These are phyloP conservation scores for Linnemannia elongata DNA, from an alignment of 192 early-diverging fungal genomes.

Conservation along the genomic window DNA sequence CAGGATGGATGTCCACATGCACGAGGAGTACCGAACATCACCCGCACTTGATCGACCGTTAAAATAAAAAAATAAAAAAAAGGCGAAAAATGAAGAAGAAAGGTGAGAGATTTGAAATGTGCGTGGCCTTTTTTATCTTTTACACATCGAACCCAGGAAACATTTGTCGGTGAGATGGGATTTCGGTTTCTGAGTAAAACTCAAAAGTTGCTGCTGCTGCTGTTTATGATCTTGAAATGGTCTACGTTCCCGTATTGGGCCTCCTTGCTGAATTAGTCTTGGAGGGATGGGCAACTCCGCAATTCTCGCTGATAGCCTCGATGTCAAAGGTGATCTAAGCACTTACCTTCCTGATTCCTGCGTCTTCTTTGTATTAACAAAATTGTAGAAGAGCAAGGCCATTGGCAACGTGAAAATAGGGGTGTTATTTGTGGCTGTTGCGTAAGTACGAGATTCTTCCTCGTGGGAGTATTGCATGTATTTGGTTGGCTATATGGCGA, in stretches of 20 bases:
- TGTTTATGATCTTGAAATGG: background rate
- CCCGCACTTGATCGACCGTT: background rate
- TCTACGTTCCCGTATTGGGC: background rate
- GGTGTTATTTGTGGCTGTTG: background rate
- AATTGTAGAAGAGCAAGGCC: background rate
- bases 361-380: background rate
- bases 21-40: background rate
- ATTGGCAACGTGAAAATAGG: background rate
- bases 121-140: background rate
- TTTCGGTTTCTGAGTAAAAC: background rate
- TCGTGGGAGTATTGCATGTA: background rate
- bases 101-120: background rate
- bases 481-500: background rate
- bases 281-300: background rate
- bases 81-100: background rate
- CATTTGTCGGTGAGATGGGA: background rate
- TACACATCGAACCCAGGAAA: background rate
- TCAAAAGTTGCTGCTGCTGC: no score
- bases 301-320: background rate
- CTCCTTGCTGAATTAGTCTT: background rate
- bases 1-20: no score
- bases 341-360: background rate
- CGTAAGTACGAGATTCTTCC: background rate
- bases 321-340: background rate
- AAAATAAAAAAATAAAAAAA: background rate